phyloP scores from a whole-genome alignment of 371 early-diverging fungal species.

The Basidiobolus meristosporus region DNA sequence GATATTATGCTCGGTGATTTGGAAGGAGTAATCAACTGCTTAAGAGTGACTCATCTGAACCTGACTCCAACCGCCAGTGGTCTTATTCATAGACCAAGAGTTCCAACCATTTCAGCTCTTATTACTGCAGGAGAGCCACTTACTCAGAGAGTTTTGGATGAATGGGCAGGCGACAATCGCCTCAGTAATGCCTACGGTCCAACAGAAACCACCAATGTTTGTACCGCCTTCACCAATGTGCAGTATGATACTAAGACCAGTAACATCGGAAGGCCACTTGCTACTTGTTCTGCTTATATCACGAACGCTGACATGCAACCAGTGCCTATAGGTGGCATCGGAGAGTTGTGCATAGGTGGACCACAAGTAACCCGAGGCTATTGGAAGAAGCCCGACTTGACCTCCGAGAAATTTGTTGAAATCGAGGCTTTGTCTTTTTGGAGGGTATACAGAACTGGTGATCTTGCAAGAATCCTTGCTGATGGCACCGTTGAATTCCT shows the following conservation, averaged over 20 bases:
- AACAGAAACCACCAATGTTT: not conserved
- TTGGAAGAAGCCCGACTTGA: not conserved
- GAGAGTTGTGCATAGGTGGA: not conserved
- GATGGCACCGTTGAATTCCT: slow-evolving; percentile 6
- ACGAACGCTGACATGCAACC: not conserved
- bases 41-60: not conserved
- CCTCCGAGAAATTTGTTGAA: no score
- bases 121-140: not conserved
- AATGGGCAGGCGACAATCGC: not conserved
- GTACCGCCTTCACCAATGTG: not conserved
- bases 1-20: not conserved
- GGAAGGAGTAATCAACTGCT: not conserved
- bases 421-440: not conserved
- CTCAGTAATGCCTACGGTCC: not conserved
- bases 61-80: not conserved
- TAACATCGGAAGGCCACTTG: not conserved
- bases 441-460: slow-evolving; percentile 14
- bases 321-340: not conserved
- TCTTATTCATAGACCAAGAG: not conserved
- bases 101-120: not conserved
- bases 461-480: slow-evolving; percentile 7
- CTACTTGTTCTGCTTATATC: not conserved
- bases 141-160: not conserved
- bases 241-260: not conserved
- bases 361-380: not conserved